Evolutionary conservation across 2,329 filamentous ascomycete genomes (phyloP), one percentile per base, ranked within the genome.

Genomic region (Colletotrichum musae): DNA sequence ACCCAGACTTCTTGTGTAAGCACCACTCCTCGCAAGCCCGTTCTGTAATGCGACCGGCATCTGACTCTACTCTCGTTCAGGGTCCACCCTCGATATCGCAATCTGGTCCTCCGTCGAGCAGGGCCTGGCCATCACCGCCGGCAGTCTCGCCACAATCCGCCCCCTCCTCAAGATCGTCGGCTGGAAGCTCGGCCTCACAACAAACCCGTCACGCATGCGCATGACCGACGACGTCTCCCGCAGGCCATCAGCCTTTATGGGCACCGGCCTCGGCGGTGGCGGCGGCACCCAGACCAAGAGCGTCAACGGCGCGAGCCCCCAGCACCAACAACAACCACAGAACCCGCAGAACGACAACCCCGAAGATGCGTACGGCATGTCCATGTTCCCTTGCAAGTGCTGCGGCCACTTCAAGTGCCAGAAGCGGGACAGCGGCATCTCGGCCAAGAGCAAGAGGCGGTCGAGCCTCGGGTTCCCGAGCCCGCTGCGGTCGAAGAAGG

Each of bases 31-130:
- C 32, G 2, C 5, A 36, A 12, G 9, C 32, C 9, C 9, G 2
- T 2, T 36, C 7, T 2, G 7, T 10, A 36, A 36, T 10, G 9
- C 1, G 32, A 36, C 10, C 32, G 10, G 9, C 7, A 36, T 36
- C 15, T 62, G 21, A 61, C 21, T 61, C 2, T 1, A n/a, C 9
- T 21, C 28, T 7, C 9, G 16, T 15, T 4, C 52, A 79, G 81
- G 74, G 74, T 78, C 80, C 28, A 84, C 83, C 0, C 63, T 79
- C 57, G 79, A 82, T 66, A 82, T 85, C 58, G 83, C 84, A 16
- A 83, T 86, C 72, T 87, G 84, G 83, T 85, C 84, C 1, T 83
- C 81, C 0, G 76, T 82, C 6, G 86, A 87, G 62, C 77, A 82
- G 43, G 83, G 82, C 13, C 78, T 87, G 1, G 83, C 84, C 56